Base-by-base conservation (phyloP, 352 stramenopile genomes). In the Phytophthora sp. region DNA sequence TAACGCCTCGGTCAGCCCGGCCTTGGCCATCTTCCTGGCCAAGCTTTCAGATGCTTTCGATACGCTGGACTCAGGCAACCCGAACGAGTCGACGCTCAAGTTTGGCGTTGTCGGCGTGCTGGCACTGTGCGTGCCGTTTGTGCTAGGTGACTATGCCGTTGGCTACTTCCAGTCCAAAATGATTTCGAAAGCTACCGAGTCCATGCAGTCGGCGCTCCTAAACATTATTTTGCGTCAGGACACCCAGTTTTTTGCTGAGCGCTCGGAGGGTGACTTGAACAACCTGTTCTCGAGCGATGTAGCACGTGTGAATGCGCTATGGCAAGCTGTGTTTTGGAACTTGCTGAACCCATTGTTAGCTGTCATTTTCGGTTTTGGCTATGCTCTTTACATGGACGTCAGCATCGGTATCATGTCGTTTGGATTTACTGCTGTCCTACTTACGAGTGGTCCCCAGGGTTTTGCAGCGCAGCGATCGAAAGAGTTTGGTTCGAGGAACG, bases 151-250 rank as follows among this genome's bases (percentile, higher is more conserved):
- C 69, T 94, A 94, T 62, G 74, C 81, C 2, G 86, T 96, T 28
- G 88, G 88, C 35, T 95, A 92, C 62, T 96, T 96, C 72, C 88
- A 96, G 70, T 93, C 84, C 49, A 96, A 96, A 48, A 96, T 96
- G 88, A 96, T 96, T 51, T 86, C 85, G 23, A 96, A 94, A 67
- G 88, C 88, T 15, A 94, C 85, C 1, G 84, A 94, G 48, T 78
- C 72, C 41, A 78, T 96, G 63, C 85, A 96, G 59, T 78, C 64
- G 34, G 82, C 70, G 21, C 51, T 96, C 46, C 75, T 96, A 4
- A 69, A 87, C 46, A 96, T 88, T 53, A 92, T 96, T 35, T 54
- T 96, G 20, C 83, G 77, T 50, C 88, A 96, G 49, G 70, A 85
- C 51, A 93, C 85, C 11, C 64, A 77, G 31, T 96, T 96, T 54